Base-by-base conservation (phyloP, 2,329 filamentous ascomycete species). In the Fusarium xyrophilum region DNA sequence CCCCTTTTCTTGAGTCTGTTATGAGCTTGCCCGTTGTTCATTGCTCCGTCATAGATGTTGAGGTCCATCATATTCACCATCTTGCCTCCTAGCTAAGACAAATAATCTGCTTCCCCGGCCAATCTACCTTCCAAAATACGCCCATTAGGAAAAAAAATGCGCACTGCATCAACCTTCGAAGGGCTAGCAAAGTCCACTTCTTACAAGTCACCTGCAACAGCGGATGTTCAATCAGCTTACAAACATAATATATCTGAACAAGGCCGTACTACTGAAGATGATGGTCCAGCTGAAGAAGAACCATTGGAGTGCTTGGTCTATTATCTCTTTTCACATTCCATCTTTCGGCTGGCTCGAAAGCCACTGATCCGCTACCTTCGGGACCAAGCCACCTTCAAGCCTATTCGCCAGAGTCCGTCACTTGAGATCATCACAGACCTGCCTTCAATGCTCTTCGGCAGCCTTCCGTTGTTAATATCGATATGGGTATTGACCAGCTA, bases 401-500 rank as follows among this genome's bases (percentile, higher is more conserved):
- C 67, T 25, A 61, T 70, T 39, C 51, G 43, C 28, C 50, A 53
- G 33, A 70, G 36, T 27, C 59, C 43, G 19, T 62, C 40, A 35
- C 39, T 69, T 33, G 67, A 70, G n/a, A 32, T 65, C 30, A 43
- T 69, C 28, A 36, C 50, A 7, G 67, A 69, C 46, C 25, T 69
- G 11, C 60, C 56, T 17, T 71, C 64, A 6, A 70, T 70, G 64
- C 38, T 71, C 14, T 47, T 63, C 14, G 39, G 46, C 21, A 66
- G 46, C n/a, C 19, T 71, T 15, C 68, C 68, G 15, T 35, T 70
- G 11, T 23, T 66, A 17, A 21, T 70, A 21, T 64, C 68, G 10
- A 54, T 71, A 23, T 71, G 68, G 68, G 14, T 28, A 17, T 47
- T 71, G 39, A 70, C 68, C 12, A 68, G 54, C 21, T 66, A 70